These are phyloP conservation scores for Pseudoscleropodium purum DNA, from an alignment of 225 moss, liverwort and hornwort genomes.

Conservation along the genomic window DNA sequence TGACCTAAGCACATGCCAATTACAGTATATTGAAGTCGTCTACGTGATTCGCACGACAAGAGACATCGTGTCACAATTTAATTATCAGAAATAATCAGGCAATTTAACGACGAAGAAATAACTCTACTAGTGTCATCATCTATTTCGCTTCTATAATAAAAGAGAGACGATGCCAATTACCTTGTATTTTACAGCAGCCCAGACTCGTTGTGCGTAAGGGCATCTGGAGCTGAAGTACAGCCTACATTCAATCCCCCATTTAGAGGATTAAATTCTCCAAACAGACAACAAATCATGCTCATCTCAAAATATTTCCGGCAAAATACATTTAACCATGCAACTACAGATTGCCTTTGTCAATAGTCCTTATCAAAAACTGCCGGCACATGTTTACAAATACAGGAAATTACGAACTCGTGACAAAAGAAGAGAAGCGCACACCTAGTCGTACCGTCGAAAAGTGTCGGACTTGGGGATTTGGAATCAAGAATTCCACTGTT, in stretches of 20 bases:
- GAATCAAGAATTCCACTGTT: conserved; percentile 21
- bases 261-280: neutral
- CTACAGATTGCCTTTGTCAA: neutral
- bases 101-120: neutral
- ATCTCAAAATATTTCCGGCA: neutral
- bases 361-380: neutral
- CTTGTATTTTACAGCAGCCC: conserved; percentile 52
- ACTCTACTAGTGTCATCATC: neutral
- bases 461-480: conserved; percentile 15
- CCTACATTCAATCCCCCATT: conserved; percentile 10
- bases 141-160: neutral
- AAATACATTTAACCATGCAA: neutral
- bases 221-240: conserved; percentile 52
- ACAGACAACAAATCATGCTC: neutral
- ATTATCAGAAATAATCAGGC: neutral
- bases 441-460: conserved; percentile 49
- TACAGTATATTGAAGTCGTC: neutral
- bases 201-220: conserved; percentile 55
- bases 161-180: neutral
- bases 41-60: neutral
- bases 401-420: neutral
- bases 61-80: neutral
- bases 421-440: neutral
- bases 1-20: neutral
- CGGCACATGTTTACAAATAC: neutral